These are phyloP conservation scores for Phyllosticta paracitricarpa DNA, from an alignment of 2,329 filamentous ascomycete species.

Conservation along the genomic window DNA sequence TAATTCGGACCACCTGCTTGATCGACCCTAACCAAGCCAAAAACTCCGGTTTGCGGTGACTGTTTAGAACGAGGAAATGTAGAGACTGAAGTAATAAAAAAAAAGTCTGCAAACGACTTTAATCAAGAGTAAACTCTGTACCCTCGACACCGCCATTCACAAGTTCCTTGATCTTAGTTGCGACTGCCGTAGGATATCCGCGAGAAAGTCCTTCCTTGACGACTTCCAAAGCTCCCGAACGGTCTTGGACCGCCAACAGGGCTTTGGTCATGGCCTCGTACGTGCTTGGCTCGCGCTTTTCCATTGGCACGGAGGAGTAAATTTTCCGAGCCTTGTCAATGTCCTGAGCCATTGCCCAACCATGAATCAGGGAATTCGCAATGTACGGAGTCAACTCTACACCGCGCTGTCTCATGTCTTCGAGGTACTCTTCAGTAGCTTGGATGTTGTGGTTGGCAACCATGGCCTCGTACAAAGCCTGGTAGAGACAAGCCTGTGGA, in stretches of 20 bases:
- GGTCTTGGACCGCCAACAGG: slow-evolving; percentile 74
- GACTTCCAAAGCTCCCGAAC: slow-evolving; percentile 62
- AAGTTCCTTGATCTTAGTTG: slow-evolving; percentile 87
- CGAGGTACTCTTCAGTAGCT: slow-evolving; percentile 59
- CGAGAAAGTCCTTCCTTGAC: slow-evolving; percentile 85
- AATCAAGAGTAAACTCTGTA: not conserved
- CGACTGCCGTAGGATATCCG: slow-evolving; percentile 84
- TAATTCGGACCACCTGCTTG: not conserved
- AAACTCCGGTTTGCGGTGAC: not conserved
- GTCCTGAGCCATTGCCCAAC: slow-evolving; percentile 79
- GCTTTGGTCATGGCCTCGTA: slow-evolving; percentile 98
- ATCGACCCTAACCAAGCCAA: not conserved
- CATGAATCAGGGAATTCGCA: slow-evolving; percentile 94
- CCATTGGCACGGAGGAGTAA: slow-evolving; percentile 66
- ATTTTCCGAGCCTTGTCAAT: slow-evolving; percentile 68
- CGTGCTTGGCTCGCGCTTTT: slow-evolving; percentile 87
- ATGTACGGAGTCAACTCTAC: slow-evolving; percentile 95
- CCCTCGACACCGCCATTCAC: slow-evolving; percentile 37
- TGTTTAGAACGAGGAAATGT: not conserved
- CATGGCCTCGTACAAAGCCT: slow-evolving; percentile 94
- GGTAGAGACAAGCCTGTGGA: slow-evolving; percentile 79
- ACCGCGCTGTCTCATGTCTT: slow-evolving; percentile 60
- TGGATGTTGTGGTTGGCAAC: slow-evolving; percentile 84
- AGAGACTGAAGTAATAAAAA: not conserved
- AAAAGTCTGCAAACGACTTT: not conserved